Evolutionary conservation across 2,329 filamentous ascomycete genomes (phyloP).

Genomic region (Epichloe glyceriae): DNA sequence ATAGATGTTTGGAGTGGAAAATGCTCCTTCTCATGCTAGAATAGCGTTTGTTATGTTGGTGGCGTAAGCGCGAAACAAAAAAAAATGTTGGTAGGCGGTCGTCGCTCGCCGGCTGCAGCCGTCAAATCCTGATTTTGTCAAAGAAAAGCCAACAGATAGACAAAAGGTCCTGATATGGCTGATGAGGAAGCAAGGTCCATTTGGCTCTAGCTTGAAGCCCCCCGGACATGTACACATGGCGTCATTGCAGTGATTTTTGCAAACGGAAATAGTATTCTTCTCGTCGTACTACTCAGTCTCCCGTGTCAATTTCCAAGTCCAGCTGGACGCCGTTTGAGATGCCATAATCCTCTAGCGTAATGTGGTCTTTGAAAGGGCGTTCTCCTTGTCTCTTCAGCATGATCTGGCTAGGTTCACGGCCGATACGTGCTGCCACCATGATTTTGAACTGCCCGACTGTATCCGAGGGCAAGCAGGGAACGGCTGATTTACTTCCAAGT

Average conservation of each 20-base stretch:
- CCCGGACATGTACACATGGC: not conserved
- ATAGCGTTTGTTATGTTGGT: no score
- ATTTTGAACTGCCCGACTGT: constrained; percentile 79
- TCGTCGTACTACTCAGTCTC: constrained; percentile 29
- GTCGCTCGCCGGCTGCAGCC: no score
- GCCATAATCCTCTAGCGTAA: constrained; percentile 85
- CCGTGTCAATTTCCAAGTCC: constrained; percentile 48
- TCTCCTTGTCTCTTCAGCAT: constrained; percentile 85
- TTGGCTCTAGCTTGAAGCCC: not conserved
- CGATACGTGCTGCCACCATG: constrained; percentile 80
- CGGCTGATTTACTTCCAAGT: constrained; percentile 88
- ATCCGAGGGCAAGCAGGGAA: constrained; percentile 79
- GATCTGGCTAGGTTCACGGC: constrained; percentile 81
- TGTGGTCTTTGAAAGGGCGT: constrained; percentile 81
- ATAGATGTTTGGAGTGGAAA: no score
- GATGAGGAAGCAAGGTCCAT: not conserved
- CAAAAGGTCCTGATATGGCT: no score
- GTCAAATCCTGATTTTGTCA: no score
- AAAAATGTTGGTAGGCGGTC: no score
- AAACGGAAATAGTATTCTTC: not conserved
- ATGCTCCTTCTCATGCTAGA: no score
- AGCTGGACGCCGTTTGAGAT: constrained; percentile 76
- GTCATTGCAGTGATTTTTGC: not conserved
- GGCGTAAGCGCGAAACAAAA: no score
- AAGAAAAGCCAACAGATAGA: no score